phyloP scores from a whole-genome alignment of 2,329 filamentous ascomycete genomes.

The Ascochyta rabiei region DNA sequence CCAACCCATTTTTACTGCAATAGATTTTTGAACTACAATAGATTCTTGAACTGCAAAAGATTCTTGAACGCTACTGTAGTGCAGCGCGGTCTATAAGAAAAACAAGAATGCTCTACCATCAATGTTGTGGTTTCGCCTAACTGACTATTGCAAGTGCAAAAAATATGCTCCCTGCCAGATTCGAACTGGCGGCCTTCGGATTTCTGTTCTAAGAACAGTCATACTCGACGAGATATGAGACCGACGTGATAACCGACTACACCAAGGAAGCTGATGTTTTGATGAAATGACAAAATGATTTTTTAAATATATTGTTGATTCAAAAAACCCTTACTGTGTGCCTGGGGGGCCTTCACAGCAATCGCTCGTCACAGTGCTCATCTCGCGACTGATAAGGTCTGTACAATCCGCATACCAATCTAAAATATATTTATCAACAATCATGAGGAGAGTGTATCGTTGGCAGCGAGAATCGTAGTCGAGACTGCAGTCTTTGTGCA shows the following conservation, averaged over 20 bases:
- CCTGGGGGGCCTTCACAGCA: no score
- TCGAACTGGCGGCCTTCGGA: slow-evolving; percentile 40
- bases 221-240: slow-evolving; percentile 34
- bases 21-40: no score
- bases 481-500: neutral
- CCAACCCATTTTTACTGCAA: no score
- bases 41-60: no score
- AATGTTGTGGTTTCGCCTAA: no score
- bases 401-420: no score
- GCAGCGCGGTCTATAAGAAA: neutral
- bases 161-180: slow-evolving; percentile 29
- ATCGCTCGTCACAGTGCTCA: no score
- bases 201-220: slow-evolving; percentile 30
- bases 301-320: neutral
- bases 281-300: neutral
- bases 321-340: no score
- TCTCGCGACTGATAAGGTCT: no score
- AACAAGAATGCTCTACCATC: neutral
- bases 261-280: slow-evolving; percentile 29
- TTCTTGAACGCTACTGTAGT: no score
- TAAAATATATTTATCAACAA: no score
- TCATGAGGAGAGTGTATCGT: neutral
- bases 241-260: slow-evolving; percentile 42
- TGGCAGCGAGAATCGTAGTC: neutral
- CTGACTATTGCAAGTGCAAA: neutral